phyloP scores from a whole-genome alignment of 495 filamentous ascomycete species.

The Hypoxylon lienhwacheense region DNA sequence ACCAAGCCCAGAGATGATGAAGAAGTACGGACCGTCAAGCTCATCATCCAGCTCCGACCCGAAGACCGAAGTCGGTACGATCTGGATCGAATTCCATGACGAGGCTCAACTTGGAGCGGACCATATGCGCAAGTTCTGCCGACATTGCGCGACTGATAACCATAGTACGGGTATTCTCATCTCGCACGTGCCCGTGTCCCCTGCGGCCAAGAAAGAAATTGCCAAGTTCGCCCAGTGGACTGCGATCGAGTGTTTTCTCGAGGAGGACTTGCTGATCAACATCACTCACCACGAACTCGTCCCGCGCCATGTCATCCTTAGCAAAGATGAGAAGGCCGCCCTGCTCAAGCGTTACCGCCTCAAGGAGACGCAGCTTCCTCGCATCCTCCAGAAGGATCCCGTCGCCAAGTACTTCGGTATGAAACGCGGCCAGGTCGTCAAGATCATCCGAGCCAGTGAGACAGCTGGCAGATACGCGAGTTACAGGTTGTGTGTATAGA shows the following conservation, averaged over 20 bases:
- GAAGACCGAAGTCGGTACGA: conserved; percentile 72
- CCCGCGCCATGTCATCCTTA: conserved; percentile 88
- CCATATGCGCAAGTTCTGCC: conserved; percentile 79
- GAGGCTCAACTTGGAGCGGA: conserved; percentile 80
- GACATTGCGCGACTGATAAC: conserved; percentile 71
- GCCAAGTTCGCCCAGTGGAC: conserved; percentile 66
- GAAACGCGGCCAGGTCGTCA: conserved; percentile 92
- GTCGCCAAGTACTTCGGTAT: conserved; percentile 90
- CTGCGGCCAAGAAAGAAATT: conserved; percentile 82
- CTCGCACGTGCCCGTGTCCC: conserved; percentile 75
- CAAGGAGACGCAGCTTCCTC: conserved; percentile 94
- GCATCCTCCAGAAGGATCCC: conserved; percentile 88
- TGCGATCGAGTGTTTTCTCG: conserved; percentile 89
- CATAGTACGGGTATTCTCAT: conserved; percentile 89
- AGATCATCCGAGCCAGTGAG: conserved; percentile 87
- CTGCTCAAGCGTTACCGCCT: conserved; percentile 86
- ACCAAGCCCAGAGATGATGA: conserved; percentile 78
- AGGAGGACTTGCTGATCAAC: conserved; percentile 94
- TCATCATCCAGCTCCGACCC: conserved; percentile 66
- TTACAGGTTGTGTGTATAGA: conserved; percentile 61
- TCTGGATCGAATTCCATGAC: conserved; percentile 87
- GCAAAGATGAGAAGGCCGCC: conserved; percentile 81
- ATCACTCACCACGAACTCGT: conserved; percentile 98
- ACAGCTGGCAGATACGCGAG: conserved; percentile 80
- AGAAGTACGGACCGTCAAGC: conserved; percentile 72